A percentile compares a stretch with the other conserved stretches of the same genome.
Evolutionary conservation across 805 yeast genomes (phyloP).

Genomic region (Ogataea thermomethanolica): DNA sequence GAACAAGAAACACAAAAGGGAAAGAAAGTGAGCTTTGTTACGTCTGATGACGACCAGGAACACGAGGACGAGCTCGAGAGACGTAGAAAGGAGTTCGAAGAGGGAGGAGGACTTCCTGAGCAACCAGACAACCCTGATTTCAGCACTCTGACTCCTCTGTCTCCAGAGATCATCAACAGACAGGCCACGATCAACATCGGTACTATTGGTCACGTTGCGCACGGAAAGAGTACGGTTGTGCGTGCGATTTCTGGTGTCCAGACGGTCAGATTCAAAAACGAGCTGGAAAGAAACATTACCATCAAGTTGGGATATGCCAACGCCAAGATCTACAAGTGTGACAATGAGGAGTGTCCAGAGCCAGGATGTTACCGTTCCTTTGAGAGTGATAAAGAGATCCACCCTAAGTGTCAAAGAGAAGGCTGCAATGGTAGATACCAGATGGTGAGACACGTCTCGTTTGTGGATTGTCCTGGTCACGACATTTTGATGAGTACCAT

Average conservation of each 20-base stretch:
- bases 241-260: conserved; percentile 99
- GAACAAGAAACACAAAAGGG: conserved; percentile 40
- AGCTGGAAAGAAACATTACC: conserved; percentile 97
- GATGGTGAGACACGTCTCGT: conserved; percentile 93
- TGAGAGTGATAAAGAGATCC: conserved; percentile 90
- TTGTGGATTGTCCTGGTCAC: conserved; percentile 99
- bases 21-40: conserved; percentile 83
- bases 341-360: conserved; percentile 78
- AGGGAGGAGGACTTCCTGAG: conserved; percentile 97
- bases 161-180: conserved; percentile 95
- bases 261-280: conserved; percentile 98
- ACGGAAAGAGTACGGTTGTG: conserved; percentile 96
- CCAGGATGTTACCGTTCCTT: conserved; percentile 95
- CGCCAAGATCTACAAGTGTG: conserved; percentile 95
- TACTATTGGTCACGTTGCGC: conserved; percentile 98
- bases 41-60: conserved; percentile 51
- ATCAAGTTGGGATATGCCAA: conserved; percentile 98
- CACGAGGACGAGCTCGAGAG: conserved; percentile 67
- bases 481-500: conserved; percentile 99
- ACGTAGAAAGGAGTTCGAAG: conserved; percentile 84
- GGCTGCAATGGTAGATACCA: conserved; percentile 89
- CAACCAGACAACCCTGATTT: conserved; percentile 92
- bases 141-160: conserved; percentile 72
- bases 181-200: conserved; percentile 99
- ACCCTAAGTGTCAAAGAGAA: conserved; percentile 85